A percentile compares a stretch with the other conserved stretches of the same genome.
phyloP scores from a whole-genome alignment of 2,329 filamentous ascomycete genomes.

The Phyllosticta capitalensis region DNA sequence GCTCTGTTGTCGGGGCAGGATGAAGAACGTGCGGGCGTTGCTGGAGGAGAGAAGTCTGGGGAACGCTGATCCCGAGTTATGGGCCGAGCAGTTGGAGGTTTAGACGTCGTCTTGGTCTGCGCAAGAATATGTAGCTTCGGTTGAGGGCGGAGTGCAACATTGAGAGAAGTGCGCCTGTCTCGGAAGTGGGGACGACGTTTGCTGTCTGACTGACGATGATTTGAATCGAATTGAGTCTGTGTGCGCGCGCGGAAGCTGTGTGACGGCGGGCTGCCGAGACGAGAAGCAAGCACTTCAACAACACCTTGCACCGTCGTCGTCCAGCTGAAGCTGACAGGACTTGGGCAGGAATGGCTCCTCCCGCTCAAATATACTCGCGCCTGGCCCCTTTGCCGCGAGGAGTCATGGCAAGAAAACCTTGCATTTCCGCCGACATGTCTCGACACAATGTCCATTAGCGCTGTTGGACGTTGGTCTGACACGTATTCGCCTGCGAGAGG shows the following conservation, averaged over 20 bases:
- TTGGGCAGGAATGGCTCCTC: not conserved
- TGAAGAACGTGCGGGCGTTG: conserved; percentile 9
- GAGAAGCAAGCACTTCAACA: not conserved
- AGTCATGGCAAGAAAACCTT: not conserved
- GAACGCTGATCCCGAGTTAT: not conserved
- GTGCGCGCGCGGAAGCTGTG: not conserved
- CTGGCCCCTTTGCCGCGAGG: not conserved
- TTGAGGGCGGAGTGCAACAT: conserved; percentile 6
- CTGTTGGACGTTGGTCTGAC: not conserved
- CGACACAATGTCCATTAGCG: not conserved
- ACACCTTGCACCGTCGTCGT: not conserved
- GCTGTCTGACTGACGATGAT: not conserved
- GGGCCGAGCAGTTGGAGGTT: not conserved
- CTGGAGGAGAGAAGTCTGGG: conserved; percentile 8
- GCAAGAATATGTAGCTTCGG: conserved; percentile 10
- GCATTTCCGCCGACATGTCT: not conserved
- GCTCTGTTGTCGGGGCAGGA: conserved; percentile 3
- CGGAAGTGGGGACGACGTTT: not conserved
- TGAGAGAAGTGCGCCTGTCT: conserved; percentile 1
- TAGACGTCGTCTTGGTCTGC: conserved; percentile 7
- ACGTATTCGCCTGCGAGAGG: conserved; percentile 7
- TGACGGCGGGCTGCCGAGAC: not conserved
- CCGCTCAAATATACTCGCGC: not conserved
- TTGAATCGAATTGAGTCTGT: not conserved
- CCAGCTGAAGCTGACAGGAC: not conserved